Conservation (phyloP, 306 rosid genomes). For the Biancaea sappan region DNA sequence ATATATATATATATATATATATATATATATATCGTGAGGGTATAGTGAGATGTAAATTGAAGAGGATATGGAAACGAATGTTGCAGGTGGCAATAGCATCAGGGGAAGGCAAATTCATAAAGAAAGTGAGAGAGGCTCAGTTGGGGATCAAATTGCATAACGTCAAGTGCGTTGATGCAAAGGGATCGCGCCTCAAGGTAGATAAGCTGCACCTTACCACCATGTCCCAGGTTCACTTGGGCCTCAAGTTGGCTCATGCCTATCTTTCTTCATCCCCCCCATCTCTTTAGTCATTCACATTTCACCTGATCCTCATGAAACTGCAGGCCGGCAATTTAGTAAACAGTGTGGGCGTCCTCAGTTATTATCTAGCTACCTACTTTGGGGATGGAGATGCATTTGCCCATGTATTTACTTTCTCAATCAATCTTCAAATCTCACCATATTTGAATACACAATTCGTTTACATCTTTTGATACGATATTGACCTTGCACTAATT, state of each 20-base stretch:
- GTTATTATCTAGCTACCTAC: not conserved
- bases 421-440: not conserved
- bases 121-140: slow-evolving; percentile 64
- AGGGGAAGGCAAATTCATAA: slow-evolving; percentile 60
- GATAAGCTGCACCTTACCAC: slow-evolving; percentile 18
- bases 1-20: no score
- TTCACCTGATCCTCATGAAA: no score
- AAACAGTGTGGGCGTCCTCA: not conserved
- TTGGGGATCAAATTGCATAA: slow-evolving; percentile 39
- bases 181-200: slow-evolving; percentile 23
- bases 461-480: not conserved
- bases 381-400: not conserved
- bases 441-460: not conserved
- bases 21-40: no score
- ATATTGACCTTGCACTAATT: no score
- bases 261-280: not conserved
- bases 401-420: not conserved
- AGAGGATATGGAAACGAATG: not conserved
- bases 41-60: not conserved
- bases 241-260: not conserved
- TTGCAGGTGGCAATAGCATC: slow-evolving; percentile 69
- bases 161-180: slow-evolving; percentile 63
- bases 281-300: slow-evolving; percentile 31
- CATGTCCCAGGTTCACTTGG: slow-evolving; percentile 5
- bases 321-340: no score